Evolutionary conservation across 2,329 filamentous ascomycete species (phyloP), one percentile per base, ranked within the genome.

Genomic region (Proliferodiscus dingleyae): DNA sequence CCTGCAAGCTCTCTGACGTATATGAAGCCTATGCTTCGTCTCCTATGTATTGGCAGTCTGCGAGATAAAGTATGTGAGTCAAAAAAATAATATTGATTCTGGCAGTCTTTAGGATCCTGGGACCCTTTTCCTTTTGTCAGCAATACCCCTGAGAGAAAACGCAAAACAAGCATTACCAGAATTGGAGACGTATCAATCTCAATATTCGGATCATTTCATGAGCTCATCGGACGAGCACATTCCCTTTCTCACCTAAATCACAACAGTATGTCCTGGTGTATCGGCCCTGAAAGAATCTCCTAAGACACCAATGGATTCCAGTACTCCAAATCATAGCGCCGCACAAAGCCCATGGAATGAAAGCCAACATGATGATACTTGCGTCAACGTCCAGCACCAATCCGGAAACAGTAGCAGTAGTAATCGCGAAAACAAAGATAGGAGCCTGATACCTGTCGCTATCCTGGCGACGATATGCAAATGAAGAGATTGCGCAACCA

Each of bases 401-500:
- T 9, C 64, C 65, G 33, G 54, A 46, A 5, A 59, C 39, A 16
- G 51, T 56, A 3, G 59, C 61, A 1, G 36, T 38, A 3, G 52
- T 41, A 5, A 64, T 53, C 5, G 55, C 48, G 5, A 61, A 24
- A 4, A 61, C 19, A 33, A 66, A 66, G 7, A 68, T 54, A 11
- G 59, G 46, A 8, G 58, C 50, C 45, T 68, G 66, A 19, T 58
- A 59, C 18, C 40, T 53, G 37, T 68, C 64, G 21, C 52, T 21
- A 6, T 51, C 56, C 36, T 65, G 63, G 13, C 60, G 58, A 24
- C 66, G 58, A 28, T 66, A 64, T 2, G 58, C 51, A 44, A 66
- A 68, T 1, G 65, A 66, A 9, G 65, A 66, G 7, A 66, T 60
- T 5, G 62, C 61, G 33, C 58, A 65, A 5, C 66, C 66, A 16